phyloP scores from a whole-genome alignment of 2,329 filamentous ascomycete genomes.

The Cladophialophora chaetospira region DNA sequence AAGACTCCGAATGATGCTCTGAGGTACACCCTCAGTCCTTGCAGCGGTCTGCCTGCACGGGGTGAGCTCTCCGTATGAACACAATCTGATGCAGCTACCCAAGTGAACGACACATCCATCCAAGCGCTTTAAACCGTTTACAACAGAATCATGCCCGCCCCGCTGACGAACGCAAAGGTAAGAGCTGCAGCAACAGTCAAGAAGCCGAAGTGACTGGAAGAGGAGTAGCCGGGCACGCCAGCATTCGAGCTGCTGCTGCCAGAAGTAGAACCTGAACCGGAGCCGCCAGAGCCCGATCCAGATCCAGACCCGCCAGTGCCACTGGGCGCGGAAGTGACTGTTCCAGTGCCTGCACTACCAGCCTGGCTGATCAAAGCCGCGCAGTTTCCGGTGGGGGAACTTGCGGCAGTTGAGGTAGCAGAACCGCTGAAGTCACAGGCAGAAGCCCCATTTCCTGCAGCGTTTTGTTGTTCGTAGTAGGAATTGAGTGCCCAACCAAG shows the following conservation, averaged over 20 bases:
- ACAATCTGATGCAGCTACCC: constrained; percentile 1
- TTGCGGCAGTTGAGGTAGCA: constrained; percentile 42
- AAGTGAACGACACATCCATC: neutral
- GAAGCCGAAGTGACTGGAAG: constrained; percentile 38
- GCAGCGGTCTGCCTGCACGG: neutral
- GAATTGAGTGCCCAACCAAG: constrained; percentile 49
- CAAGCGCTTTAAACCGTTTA: constrained; percentile 34
- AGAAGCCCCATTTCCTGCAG: constrained; percentile 37
- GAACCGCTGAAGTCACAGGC: constrained; percentile 49
- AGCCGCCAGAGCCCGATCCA: constrained; percentile 24
- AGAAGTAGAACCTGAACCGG: constrained; percentile 35
- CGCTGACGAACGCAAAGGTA: constrained; percentile 46
- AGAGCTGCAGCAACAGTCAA: constrained; percentile 48
- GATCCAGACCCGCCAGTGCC: constrained; percentile 35
- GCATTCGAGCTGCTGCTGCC: constrained; percentile 34
- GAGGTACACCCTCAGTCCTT: constrained; percentile 3
- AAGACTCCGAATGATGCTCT: constrained; percentile 17
- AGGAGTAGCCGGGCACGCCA: constrained; percentile 18
- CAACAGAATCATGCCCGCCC: constrained; percentile 51
- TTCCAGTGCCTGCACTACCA: constrained; percentile 43
- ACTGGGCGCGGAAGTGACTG: constrained; percentile 42
- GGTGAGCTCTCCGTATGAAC: constrained; percentile 15
- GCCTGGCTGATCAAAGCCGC: constrained; percentile 43
- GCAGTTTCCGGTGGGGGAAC: constrained; percentile 42
- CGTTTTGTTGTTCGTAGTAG: constrained; percentile 46